These are phyloP conservation scores for Teunomyces kruisii DNA, from an alignment of 805 yeast genomes.

Conservation along the genomic window DNA sequence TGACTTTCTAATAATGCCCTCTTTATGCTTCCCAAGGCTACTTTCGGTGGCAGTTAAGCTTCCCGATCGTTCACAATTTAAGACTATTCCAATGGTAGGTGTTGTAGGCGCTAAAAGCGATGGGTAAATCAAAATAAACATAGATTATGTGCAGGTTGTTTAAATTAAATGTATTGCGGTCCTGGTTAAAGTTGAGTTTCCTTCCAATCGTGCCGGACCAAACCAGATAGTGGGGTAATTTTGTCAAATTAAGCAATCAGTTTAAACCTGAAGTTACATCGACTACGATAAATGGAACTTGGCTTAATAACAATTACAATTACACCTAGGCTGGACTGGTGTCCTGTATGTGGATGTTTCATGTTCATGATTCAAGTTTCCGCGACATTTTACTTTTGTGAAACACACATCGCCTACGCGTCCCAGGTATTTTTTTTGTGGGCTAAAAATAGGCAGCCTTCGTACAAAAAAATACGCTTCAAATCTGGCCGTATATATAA, in stretches of 20 bases:
- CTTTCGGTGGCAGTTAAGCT: not conserved
- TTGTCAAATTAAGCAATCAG: no score
- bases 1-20: no score
- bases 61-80: not conserved
- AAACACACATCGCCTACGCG: not conserved
- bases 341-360: no score
- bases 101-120: not conserved
- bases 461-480: not conserved
- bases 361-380: no score
- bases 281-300: no score
- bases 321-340: no score
- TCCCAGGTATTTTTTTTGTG: not conserved
- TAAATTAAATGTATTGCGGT: not conserved
- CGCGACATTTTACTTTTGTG: not conserved
- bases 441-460: not conserved
- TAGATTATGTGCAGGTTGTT: not conserved
- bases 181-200: no score
- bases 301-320: no score
- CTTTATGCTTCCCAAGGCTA: no score
- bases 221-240: no score
- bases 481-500: not conserved
- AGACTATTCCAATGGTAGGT: not conserved
- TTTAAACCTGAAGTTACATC: no score
- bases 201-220: no score
- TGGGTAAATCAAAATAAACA: not conserved